Conservation (phyloP, 176 grass and related monocot genomes). For the Triticum urartu region DNA sequence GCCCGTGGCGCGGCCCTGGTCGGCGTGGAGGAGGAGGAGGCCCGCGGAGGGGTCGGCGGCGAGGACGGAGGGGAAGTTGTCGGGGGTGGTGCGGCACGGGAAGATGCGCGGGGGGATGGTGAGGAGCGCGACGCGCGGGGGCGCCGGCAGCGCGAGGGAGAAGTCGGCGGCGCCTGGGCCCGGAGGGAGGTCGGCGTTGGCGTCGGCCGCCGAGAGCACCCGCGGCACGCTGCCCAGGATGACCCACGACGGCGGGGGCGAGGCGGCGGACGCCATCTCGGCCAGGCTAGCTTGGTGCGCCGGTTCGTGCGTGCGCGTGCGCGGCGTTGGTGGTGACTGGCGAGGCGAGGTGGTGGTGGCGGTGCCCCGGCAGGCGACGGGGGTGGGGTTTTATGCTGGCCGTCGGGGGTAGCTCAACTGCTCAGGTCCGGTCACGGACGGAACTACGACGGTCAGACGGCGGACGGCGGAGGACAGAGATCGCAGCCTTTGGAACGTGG, state of each 20-base stretch:
- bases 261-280: background rate
- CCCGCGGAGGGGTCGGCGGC: background rate
- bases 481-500: no score
- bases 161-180: background rate
- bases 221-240: constrained; percentile 8
- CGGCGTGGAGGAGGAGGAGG: background rate
- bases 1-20: background rate
- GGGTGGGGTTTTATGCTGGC: background rate
- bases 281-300: background rate
- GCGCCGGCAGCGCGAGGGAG: background rate
- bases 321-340: background rate
- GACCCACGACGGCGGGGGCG: constrained; percentile 2
- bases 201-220: background rate
- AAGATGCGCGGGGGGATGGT: background rate
- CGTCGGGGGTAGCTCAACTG: background rate
- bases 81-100: background rate
- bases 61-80: background rate
- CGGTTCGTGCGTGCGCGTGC: background rate
- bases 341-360: background rate
- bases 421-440: background rate
- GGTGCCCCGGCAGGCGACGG: background rate
- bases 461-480: no score
- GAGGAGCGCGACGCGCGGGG: constrained; percentile 6
- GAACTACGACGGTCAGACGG: no score
- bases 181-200: background rate